phyloP scores from a whole-genome alignment of 768 basidiomycete species.

The Tulasnella sp. region DNA sequence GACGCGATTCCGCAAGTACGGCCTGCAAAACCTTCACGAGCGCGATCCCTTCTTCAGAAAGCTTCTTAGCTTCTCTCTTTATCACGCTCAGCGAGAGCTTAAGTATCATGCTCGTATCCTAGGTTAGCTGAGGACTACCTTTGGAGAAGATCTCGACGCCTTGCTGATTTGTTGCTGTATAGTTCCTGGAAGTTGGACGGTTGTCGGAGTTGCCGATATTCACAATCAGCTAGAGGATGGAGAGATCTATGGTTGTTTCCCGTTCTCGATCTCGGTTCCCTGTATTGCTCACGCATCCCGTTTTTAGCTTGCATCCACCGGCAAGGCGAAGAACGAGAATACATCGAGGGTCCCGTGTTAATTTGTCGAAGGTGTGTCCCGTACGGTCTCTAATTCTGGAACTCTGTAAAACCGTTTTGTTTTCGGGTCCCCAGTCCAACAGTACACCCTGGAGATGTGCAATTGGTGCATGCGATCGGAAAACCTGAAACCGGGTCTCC shows the following conservation, averaged over 20 bases:
- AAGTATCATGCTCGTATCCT: conserved; percentile 67
- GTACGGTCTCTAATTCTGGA: neutral
- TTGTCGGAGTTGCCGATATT: conserved; percentile 79
- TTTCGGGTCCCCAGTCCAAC: conserved; percentile 41
- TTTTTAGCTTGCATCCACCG: conserved; percentile 8
- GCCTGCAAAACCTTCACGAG: conserved; percentile 30
- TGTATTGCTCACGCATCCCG: neutral
- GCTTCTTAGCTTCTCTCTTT: conserved; percentile 49
- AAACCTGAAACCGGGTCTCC: conserved; percentile 30
- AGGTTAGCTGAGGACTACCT: neutral
- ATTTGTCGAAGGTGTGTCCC: conserved; percentile 32
- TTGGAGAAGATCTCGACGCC: neutral
- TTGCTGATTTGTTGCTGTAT: neutral
- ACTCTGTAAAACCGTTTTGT: neutral
- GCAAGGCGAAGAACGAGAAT: conserved; percentile 44
- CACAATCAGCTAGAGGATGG: conserved; percentile 46
- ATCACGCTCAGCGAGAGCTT: conserved; percentile 55
- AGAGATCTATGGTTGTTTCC: conserved; percentile 53
- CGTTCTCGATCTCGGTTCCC: neutral
- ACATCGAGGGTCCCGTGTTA: conserved; percentile 47
- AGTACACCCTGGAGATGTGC: conserved; percentile 65
- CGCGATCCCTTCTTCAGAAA: conserved; percentile 39
- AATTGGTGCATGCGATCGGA: conserved; percentile 54
- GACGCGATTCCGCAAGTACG: conserved; percentile 35
- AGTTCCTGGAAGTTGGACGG: conserved; percentile 51